Conservation (phyloP, 306 rosid species). For the Dicorynia guianensis region DNA sequence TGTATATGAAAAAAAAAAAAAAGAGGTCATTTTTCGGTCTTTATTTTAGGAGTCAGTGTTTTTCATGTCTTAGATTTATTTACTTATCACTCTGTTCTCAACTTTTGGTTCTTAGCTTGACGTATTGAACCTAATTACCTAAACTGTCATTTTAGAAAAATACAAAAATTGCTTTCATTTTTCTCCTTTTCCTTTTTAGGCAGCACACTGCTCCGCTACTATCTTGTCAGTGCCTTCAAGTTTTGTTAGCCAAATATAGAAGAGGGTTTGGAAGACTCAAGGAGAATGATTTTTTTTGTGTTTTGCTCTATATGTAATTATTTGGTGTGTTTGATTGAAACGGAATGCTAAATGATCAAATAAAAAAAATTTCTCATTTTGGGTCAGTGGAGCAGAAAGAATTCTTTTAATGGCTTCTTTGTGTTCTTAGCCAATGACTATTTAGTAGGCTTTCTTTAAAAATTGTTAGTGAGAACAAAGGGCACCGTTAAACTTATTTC, state of each 20-base stretch:
- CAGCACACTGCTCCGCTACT: not conserved
- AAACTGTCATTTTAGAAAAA: no score
- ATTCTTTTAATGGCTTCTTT: not conserved
- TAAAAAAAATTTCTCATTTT: not conserved
- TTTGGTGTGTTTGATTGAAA: not conserved
- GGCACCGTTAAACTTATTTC: conserved; percentile 14
- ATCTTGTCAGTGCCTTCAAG: not conserved
- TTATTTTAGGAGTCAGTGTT: not conserved
- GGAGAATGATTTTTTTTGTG: not conserved
- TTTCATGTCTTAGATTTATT: not conserved
- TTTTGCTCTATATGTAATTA: not conserved
- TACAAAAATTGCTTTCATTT: no score
- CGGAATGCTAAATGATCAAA: not conserved
- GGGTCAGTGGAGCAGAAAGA: not conserved
- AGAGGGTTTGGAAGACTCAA: not conserved
- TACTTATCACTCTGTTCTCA: not conserved
- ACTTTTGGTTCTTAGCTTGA: not conserved
- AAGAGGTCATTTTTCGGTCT: not conserved
- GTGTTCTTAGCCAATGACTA: not conserved
- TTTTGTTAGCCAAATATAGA: not conserved
- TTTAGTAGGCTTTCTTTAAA: not conserved
- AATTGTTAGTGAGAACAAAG: not conserved
- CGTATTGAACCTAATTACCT: no score
- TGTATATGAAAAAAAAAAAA: not conserved
- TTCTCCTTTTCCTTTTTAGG: no score